Evolutionary conservation across 805 yeast genomes (phyloP).

Genomic region (Hanseniaspora vineae): DNA sequence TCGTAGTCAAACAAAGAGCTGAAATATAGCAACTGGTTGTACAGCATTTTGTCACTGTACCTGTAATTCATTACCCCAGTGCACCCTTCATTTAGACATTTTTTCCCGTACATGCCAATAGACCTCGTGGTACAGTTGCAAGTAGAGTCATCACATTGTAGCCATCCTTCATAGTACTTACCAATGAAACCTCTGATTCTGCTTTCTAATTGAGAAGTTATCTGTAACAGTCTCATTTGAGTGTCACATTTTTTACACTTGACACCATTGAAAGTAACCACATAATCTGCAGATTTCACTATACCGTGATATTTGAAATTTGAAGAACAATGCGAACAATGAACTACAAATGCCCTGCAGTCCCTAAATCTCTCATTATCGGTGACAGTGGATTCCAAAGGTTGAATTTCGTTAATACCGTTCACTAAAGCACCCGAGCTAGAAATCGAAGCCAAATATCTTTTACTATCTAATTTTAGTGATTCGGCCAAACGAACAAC

Average conservation of each 20-base stretch:
- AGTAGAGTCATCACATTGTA: conserved; percentile 70
- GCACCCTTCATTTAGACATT: conserved; percentile 50
- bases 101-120: conserved; percentile 76
- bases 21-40: conserved; percentile 74
- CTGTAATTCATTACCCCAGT: conserved; percentile 72
- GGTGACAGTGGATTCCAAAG: conserved; percentile 67
- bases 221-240: conserved; percentile 35
- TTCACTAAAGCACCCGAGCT: not conserved
- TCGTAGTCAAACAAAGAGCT: conserved; percentile 71
- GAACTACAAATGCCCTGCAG: conserved; percentile 39
- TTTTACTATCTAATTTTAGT: conserved; percentile 64
- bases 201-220: conserved; percentile 66
- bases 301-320: conserved; percentile 66
- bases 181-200: conserved; percentile 58
- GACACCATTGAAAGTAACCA: conserved; percentile 55
- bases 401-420: conserved; percentile 36
- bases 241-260: conserved; percentile 51
- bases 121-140: conserved; percentile 76
- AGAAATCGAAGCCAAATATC: conserved; percentile 24
- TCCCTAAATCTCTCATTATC: conserved; percentile 75
- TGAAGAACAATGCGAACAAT: conserved; percentile 47
- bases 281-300: conserved; percentile 45
- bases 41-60: conserved; percentile 67
- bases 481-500: conserved; percentile 61
- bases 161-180: conserved; percentile 75